Percentiles rank a stretch among this genome's conserved stretches.
Conservation (phyloP, 225 moss, liverwort and hornwort species). For the Straminergon stramineum region DNA sequence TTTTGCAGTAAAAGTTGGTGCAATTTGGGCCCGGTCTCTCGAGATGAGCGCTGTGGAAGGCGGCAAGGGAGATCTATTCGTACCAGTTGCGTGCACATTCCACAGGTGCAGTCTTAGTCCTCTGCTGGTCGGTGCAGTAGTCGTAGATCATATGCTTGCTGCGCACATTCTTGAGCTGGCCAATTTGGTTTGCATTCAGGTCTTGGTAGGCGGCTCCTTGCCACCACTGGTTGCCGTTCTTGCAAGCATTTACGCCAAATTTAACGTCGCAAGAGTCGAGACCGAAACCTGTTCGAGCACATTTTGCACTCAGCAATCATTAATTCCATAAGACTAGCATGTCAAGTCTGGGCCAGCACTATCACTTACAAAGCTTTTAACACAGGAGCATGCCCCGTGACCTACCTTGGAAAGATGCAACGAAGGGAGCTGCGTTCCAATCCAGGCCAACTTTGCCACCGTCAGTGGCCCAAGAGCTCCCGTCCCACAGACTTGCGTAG, state of each 20-base stretch:
- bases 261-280: slow-evolving; percentile 20
- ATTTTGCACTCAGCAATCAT: background rate
- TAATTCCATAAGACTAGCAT: background rate
- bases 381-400: background rate
- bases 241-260: slow-evolving; percentile 15
- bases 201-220: slow-evolving; percentile 13
- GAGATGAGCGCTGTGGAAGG: background rate
- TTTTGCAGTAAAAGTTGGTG: background rate
- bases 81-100: slow-evolving; percentile 47
- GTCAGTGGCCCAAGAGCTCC: slow-evolving; percentile 47
- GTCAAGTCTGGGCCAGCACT: background rate
- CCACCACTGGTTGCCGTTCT: slow-evolving; percentile 29
- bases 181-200: slow-evolving; percentile 33
- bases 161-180: slow-evolving; percentile 24
- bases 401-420: slow-evolving; percentile 39
- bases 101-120: slow-evolving; percentile 9
- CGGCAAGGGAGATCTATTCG: background rate
- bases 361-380: background rate
- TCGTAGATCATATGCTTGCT: slow-evolving; percentile 23
- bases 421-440: slow-evolving; percentile 47
- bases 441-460: slow-evolving; percentile 29
- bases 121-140: slow-evolving; percentile 32
- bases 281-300: slow-evolving; percentile 23
- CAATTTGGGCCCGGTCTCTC: background rate
- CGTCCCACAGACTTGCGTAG: slow-evolving; percentile 56